Base-by-base conservation (phyloP, 257 asterid species). In the Datura wrightii region DNA sequence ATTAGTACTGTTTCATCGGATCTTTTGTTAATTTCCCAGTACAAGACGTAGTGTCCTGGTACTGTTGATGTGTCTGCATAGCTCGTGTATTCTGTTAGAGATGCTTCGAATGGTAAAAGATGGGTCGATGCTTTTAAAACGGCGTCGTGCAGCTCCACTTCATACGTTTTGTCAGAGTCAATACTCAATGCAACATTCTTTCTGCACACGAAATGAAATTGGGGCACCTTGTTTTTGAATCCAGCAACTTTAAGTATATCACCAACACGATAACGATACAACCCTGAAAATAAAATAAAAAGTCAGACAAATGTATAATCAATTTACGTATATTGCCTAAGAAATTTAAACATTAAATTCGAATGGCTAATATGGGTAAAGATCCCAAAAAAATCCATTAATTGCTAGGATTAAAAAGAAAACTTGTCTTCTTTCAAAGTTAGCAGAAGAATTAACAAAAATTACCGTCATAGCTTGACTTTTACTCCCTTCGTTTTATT, bases 211-310 rank as follows among this genome's bases (percentile, higher is more conserved):
- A 89, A 89, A 79, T 89, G 87, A 80, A 89, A 89, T 34, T 89
- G 89, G 0, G 92, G 92, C 2, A 90, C 87, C 41, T 85, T 83
- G 88, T 89, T 88, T 84, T 89, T 84, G 71, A 87, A 89, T 5
- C 82, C 90, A 5, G 89, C 87, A 60, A 89, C 92, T 39, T 85
- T 87, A 48, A 89, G 90, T 39, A 89, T 85, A 66, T 89, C 92
- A 7, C 92, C 92, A 18, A 89, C 89, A 3, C 89, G 83, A 87
- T 89, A 89, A 3, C 92, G 90, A 76, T 88, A 88, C 63, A 89
- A 53, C 18, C 92, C 92, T 1, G 88, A 24, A 24, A 24, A 24
- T 24, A 24, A 24, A 24, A 24, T 18, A 63, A 82, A 8, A 3
- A 18, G 1, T 24, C 31, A 24, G 0, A 24, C 31, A 24, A 10